Evolutionary conservation across 345 rosid genomes (phyloP), one percentile per base, ranked within the genome.

Genomic region (Eucalyptus polybractea): DNA sequence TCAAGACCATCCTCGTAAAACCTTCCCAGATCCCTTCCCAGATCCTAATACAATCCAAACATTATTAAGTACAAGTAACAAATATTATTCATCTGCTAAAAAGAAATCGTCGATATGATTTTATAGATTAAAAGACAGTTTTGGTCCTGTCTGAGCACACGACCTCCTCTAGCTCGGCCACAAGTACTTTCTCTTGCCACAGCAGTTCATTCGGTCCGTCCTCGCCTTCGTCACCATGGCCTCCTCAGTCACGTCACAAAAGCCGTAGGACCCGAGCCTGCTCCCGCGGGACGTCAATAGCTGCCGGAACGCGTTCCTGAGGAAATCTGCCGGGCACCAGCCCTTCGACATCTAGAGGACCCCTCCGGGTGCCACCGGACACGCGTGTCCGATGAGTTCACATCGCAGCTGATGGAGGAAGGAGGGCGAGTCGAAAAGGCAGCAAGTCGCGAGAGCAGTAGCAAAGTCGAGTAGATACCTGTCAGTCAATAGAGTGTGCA

Each of bases 321-420:
- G 69, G 50, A 86, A 86, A 50, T n/a, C 90, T 29, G 88, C 86
- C 83, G 51, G 62, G 7, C 45, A 37, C 85, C 90, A 50, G 67
- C 97, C 96, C 31, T 95, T 96, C 87, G 94, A 94, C 29, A 92
- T 97, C 16, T 95, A 94, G 49, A 95, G 91, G 91, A 91, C 93
- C 90, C 93, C 8, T 92, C 93, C 31, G 97, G 97, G 50, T 89
- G 93, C 33, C 87, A 93, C 13, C 92, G 92, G 91, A 93, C 93
- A 19, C 94, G 98, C 14, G 96, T 96, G 13, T 96, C 96, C 17
- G 99, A 94, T 62, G 99, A 97, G 86, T 97, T 96, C 90, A 88
- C 94, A 72, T 92, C 95, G 62, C 94, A 92, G 15, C 45, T 96
- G 80, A 93, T 95, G 94, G 94, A 94, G 90, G 93, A 94, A 86